phyloP scores from a whole-genome alignment of 176 grass and related monocot species.

The Hsuehochloa calcarea region DNA sequence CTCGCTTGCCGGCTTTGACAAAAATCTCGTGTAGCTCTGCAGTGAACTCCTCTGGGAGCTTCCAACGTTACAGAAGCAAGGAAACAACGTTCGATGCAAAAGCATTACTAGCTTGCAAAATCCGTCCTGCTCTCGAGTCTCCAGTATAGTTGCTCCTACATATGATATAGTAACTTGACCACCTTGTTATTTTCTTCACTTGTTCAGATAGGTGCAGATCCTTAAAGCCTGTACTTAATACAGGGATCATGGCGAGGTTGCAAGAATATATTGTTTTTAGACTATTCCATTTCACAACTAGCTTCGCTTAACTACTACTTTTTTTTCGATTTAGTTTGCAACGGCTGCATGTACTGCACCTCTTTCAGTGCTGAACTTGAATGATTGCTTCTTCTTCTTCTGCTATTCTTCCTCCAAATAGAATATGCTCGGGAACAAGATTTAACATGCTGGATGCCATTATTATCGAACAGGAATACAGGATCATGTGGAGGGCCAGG shows the following conservation, averaged over 20 bases:
- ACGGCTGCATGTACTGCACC: not conserved
- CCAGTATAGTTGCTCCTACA: not conserved
- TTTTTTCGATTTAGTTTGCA: not conserved
- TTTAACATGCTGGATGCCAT: conserved; percentile 28
- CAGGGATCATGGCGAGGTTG: too few species aligned
- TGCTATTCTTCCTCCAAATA: not conserved
- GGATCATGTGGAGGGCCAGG: conserved; percentile 32
- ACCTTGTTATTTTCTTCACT: not conserved
- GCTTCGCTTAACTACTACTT: not conserved
- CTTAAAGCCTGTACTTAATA: too few species aligned
- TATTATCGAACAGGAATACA: conserved; percentile 12
- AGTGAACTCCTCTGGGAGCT: not conserved
- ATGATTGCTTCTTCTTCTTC: not conserved
- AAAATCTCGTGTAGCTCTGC: not conserved
- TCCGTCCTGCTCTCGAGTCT: not conserved
- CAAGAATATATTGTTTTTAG: not conserved
- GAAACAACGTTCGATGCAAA: not conserved
- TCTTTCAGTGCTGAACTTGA: not conserved
- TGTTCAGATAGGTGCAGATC: not conserved
- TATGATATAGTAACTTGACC: not conserved
- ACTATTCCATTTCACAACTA: not conserved
- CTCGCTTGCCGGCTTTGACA: conserved; percentile 20
- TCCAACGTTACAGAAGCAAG: not conserved
- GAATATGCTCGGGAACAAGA: not conserved
- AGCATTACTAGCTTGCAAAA: not conserved